Conservation (phyloP, 139 green algal genomes). For the Coelastrella sp. region DNA sequence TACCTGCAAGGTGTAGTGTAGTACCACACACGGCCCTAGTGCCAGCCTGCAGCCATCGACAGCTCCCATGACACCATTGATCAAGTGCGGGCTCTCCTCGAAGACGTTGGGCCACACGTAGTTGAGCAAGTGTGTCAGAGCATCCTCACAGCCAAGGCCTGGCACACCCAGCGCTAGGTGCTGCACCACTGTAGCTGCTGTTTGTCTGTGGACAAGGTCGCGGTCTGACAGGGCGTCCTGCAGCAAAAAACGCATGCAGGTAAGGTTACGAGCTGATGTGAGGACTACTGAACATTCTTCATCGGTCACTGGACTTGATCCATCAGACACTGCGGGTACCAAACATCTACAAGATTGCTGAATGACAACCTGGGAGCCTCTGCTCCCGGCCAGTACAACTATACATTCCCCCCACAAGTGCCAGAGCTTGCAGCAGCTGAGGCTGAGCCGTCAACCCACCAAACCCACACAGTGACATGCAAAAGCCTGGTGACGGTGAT, state of each 20-base stretch:
- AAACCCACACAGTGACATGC: too few relatives aligned
- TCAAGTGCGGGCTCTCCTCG: conserved; percentile 95
- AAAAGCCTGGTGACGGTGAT: not conserved
- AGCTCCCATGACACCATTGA: conserved; percentile 93
- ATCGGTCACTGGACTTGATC: too few relatives aligned
- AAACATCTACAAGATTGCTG: too few relatives aligned
- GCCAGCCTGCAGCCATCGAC: conserved; percentile 93
- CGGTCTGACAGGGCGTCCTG: conserved; percentile 95
- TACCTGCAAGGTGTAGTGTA: conserved; percentile 92
- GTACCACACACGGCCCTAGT: conserved; percentile 87
- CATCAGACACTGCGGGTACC: too few relatives aligned
- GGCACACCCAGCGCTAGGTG: conserved; percentile 93
- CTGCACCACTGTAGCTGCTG: conserved; percentile 90
- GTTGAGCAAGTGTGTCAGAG: conserved; percentile 97
- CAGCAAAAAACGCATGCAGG: not conserved
- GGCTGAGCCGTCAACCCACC: too few relatives aligned
- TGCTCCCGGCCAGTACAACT: too few relatives aligned
- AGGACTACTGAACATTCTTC: too few relatives aligned
- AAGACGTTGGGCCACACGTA: conserved; percentile 99
- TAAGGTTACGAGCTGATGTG: not conserved
- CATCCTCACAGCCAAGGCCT: conserved; percentile 97
- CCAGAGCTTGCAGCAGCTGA: too few relatives aligned
- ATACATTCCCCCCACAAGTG: too few relatives aligned
- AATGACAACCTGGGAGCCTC: too few relatives aligned
- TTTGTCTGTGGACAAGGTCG: conserved; percentile 98